These are phyloP conservation scores for Xylaria longipes DNA, from an alignment of 495 filamentous ascomycete genomes.

Conservation along the genomic window DNA sequence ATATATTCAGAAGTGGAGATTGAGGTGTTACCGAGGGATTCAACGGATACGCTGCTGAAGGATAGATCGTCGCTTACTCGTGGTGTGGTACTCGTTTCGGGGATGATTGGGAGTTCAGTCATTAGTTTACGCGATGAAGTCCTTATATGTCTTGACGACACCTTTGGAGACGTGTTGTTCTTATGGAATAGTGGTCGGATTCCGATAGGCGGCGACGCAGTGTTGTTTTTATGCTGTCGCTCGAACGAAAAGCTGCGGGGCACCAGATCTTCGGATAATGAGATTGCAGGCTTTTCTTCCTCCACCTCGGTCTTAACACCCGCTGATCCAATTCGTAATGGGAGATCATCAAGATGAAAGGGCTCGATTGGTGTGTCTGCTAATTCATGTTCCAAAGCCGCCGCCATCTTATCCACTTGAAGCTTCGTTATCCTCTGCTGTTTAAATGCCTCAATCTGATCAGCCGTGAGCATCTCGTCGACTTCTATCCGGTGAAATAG, in stretches of 20 bases:
- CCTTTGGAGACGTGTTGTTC: conserved; percentile 25
- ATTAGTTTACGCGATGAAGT: conserved; percentile 28
- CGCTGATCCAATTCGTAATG: conserved; percentile 37
- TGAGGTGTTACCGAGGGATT: conserved; percentile 32
- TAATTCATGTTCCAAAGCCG: conserved; percentile 37
- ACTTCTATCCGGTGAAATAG: conserved; percentile 55
- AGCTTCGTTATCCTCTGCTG: conserved; percentile 42
- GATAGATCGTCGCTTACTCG: conserved; percentile 30
- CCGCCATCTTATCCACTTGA: conserved; percentile 35
- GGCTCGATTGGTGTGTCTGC: conserved; percentile 45
- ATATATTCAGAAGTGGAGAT: conserved; percentile 49
- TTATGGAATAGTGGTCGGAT: conserved; percentile 12
- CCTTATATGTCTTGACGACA: conserved; percentile 2
- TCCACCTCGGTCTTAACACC: conserved; percentile 28
- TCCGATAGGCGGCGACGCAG: conserved; percentile 32
- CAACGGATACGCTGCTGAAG: conserved; percentile 25
- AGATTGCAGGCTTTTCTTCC: conserved; percentile 25
- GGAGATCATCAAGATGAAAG: conserved; percentile 45
- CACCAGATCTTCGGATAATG: conserved; percentile 22
- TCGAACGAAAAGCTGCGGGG: conserved; percentile 29
- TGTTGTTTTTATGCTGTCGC: conserved; percentile 28
- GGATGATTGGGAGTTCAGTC: conserved; percentile 51
- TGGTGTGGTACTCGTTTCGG: conserved; percentile 39
- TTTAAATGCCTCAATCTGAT: conserved; percentile 45
- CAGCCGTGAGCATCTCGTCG: conserved; percentile 59